phyloP scores from a whole-genome alignment of 306 rosid species.

The Rosa multiflora region DNA sequence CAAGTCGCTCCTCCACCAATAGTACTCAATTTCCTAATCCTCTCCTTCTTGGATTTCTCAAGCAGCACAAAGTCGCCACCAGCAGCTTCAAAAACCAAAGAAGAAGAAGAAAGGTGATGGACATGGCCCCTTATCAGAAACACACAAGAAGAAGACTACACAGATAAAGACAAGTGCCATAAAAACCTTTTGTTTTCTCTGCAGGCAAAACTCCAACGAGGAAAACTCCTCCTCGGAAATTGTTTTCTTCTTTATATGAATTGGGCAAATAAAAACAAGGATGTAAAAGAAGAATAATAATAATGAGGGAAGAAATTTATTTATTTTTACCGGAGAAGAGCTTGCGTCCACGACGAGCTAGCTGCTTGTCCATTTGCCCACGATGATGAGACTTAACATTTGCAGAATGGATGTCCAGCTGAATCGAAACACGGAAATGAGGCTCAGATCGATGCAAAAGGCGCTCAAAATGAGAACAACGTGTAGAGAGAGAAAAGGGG shows the following conservation, averaged over 20 bases:
- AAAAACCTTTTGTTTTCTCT: conserved; percentile 36
- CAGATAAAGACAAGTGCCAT: conserved; percentile 43
- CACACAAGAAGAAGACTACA: conserved; percentile 20
- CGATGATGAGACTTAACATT: neutral
- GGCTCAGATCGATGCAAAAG: neutral
- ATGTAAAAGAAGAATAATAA: neutral
- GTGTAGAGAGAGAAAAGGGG: conserved; percentile 6
- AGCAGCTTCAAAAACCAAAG: neutral
- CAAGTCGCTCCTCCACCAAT: conserved; percentile 36
- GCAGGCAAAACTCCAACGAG: conserved; percentile 26
- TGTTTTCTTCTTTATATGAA: neutral
- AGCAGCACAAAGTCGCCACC: conserved; percentile 31
- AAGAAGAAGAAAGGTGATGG: conserved; percentile 21
- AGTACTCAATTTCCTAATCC: conserved; percentile 52
- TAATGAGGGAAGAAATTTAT: neutral
- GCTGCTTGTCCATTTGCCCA: conserved; percentile 47
- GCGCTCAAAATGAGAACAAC: conserved; percentile 18
- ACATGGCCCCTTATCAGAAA: conserved; percentile 32
- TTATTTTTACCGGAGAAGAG: conserved; percentile 42
- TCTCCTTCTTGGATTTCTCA: conserved; percentile 64
- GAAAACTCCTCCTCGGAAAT: neutral
- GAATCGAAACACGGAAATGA: neutral
- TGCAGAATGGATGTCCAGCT: neutral
- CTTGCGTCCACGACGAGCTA: conserved; percentile 43
- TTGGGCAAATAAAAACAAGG: neutral